A percentile compares a stretch with the other conserved stretches of the same genome.
Conservation (phyloP, 2,329 filamentous ascomycete species). For the Fusarium avenaceum region DNA sequence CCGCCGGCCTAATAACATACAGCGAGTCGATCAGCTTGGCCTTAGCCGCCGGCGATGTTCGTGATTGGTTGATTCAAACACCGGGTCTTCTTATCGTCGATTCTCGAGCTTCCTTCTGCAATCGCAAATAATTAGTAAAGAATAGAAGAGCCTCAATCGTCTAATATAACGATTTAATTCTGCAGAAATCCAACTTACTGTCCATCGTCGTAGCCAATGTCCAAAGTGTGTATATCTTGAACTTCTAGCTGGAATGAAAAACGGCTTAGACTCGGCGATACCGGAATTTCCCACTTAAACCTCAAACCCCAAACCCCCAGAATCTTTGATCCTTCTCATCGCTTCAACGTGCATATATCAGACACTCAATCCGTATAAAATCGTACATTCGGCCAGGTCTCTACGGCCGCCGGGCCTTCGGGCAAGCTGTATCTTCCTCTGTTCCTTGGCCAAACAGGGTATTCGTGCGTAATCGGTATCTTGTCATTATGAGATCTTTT, state of each 20-base stretch:
- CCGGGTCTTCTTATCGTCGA: conserved; percentile 20
- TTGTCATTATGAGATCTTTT: conserved; percentile 24
- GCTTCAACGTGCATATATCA: not conserved
- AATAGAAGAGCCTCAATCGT: not conserved
- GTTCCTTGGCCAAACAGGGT: not conserved
- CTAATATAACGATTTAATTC: not conserved
- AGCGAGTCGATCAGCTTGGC: not conserved
- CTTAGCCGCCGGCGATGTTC: conserved; percentile 18
- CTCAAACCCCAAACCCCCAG: not conserved
- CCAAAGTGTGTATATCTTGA: not conserved
- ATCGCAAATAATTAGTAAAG: conserved; percentile 5
- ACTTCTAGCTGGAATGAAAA: conserved; percentile 9
- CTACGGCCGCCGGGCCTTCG: conserved; percentile 29
- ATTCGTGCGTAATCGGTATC: conserved; percentile 11
- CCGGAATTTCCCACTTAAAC: conserved; percentile 19
- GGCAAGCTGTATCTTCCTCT: not conserved
- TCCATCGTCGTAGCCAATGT: not conserved
- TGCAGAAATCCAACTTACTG: not conserved
- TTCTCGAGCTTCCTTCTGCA: not conserved
- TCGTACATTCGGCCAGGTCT: not conserved
- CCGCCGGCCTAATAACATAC: conserved; percentile 21
- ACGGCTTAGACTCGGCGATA: conserved; percentile 35
- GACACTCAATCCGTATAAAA: not conserved
- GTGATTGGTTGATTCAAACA: conserved; percentile 26
- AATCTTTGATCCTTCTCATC: not conserved